phyloP scores from a whole-genome alignment of 2,329 filamentous ascomycete species.

The Simplicillium aogashimaense region DNA sequence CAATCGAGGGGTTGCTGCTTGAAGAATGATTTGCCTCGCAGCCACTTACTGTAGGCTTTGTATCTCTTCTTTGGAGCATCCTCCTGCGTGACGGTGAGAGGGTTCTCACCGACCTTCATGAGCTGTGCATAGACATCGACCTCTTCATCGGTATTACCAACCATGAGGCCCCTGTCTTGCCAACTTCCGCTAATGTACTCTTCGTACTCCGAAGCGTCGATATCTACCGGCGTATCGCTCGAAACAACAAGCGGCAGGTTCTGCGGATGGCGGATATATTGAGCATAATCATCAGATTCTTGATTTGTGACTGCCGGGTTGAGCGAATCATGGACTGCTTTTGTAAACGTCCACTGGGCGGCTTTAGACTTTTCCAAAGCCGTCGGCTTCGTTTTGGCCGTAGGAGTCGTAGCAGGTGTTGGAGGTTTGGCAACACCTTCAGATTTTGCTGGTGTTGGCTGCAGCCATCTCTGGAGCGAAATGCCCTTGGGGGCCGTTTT shows the following conservation, averaged over 20 bases:
- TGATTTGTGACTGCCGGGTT: conserved; percentile 69
- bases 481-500: conserved; percentile 34
- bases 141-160: conserved; percentile 35
- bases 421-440: conserved; percentile 5
- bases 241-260: conserved; percentile 76
- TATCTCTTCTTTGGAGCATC: conserved; percentile 89
- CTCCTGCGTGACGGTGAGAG: conserved; percentile 77
- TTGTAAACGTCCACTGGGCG: conserved; percentile 79
- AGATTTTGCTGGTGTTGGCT: conserved; percentile 30
- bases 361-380: conserved; percentile 67
- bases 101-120: conserved; percentile 67
- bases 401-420: conserved; percentile 11
- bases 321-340: conserved; percentile 76
- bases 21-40: conserved; percentile 89
- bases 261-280: conserved; percentile 83
- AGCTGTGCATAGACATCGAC: conserved; percentile 62
- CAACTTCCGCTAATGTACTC: conserved; percentile 68
- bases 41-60: conserved; percentile 92
- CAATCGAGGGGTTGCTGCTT: conserved; percentile 69
- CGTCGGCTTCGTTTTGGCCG: conserved; percentile 41
- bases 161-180: conserved; percentile 47
- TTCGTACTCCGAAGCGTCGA: conserved; percentile 58
- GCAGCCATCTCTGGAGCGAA: conserved; percentile 53
- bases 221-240: conserved; percentile 50
- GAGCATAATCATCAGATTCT: conserved; percentile 78